Evolutionary conservation across 2,329 filamentous ascomycete species (phyloP), one percentile per base, ranked within the genome.

Genomic region (Chaetomium strumarium): DNA sequence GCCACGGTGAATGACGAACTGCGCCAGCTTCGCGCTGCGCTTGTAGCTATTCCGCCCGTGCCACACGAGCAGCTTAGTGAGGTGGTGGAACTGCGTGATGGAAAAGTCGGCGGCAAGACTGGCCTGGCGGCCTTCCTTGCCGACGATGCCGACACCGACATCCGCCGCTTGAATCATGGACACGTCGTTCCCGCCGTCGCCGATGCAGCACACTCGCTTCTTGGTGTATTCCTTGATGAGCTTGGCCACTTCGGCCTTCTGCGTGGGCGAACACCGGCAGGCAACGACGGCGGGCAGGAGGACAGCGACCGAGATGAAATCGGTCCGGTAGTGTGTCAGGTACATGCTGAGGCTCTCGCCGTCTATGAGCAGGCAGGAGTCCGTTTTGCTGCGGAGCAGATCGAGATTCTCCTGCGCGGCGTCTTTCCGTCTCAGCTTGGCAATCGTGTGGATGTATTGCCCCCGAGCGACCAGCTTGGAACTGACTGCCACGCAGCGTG

Each of bases 121-220:
- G 34, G 93, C 93, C 73, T 99, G 93, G 19, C 89, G 84, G 33
- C 93, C 93, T 74, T 99, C 93, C 74, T 99, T 99, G 55, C 93
- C 93, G 1, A 97, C 93, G 57, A 99, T 99, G 56, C 93, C 93
- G 24, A 99, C 92, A 55, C 95, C 95, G 0, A 99, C 91, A 64
- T 99, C 93, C 1, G 95, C 93, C 8, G 93, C 92, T 74, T 97
- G 93, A 61, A 99, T 99, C 93, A 99, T 99, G 61, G 86, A 92
- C 5, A 99, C 93, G 67, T 99, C 95, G 70, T 99, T 99, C 62
- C 95, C 93, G 60, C 93, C 93, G 65, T 99, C 93, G 36, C 93
- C 93, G 61, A 99, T 99, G 66, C 93, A 97, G 72, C 91, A 96
- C 14, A 97, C 88, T 13, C 95, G 86, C 70, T 97, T 97, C 69